Evolutionary conservation across 805 yeast species (phyloP).

Genomic region (Suhomyces sp.): DNA sequence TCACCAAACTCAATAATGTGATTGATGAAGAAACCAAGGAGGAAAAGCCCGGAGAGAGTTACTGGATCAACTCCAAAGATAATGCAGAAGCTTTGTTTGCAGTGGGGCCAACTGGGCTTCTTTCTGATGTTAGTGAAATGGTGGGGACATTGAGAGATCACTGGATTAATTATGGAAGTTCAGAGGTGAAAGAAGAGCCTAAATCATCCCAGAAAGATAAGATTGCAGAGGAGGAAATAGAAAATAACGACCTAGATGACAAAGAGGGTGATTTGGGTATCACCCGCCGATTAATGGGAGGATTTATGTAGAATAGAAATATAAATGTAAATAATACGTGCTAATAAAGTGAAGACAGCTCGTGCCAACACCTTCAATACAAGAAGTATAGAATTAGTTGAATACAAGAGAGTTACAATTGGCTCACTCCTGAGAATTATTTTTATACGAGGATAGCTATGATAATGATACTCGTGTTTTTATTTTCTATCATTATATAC

Average conservation of each 20-base stretch:
- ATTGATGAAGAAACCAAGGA: constrained; percentile 25
- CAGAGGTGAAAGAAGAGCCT: not conserved
- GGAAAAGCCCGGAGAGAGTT: constrained; percentile 25
- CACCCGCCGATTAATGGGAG: constrained; percentile 19
- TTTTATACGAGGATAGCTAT: no score
- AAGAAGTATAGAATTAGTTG: no score
- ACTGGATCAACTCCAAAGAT: constrained; percentile 52
- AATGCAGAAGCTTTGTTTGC: constrained; percentile 40
- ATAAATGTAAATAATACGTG: not conserved
- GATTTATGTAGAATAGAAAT: constrained; percentile 14
- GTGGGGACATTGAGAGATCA: constrained; percentile 45
- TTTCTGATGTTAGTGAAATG: constrained; percentile 61
- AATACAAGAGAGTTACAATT: no score
- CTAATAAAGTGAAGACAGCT: not conserved
- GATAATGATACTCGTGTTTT: not conserved
- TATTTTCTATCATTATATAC: not conserved
- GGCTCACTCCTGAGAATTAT: no score
- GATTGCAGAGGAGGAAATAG: not conserved
- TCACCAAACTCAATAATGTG: constrained; percentile 33
- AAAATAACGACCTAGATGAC: constrained; percentile 6
- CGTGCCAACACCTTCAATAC: no score
- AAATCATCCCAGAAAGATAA: not conserved
- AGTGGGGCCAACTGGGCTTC: constrained; percentile 71
- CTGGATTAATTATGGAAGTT: constrained; percentile 20
- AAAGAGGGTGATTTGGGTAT: constrained; percentile 10